Conservation (phyloP, 176 grass and related monocot species). For the Miscanthus lutarioriparius region DNA sequence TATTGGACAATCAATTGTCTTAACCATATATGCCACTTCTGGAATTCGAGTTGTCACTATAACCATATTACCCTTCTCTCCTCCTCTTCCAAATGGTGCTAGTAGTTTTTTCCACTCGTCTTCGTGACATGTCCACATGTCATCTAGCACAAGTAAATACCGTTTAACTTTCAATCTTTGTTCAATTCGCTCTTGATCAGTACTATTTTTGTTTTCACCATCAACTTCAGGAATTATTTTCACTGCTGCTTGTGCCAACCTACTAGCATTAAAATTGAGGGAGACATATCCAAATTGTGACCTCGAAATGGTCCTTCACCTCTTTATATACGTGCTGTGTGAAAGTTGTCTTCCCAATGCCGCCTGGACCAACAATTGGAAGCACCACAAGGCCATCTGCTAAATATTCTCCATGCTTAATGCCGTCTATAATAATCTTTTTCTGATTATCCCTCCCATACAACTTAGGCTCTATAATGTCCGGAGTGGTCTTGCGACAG, state of each 20-base stretch:
- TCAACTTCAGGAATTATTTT: background rate
- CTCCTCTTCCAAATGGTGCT: background rate
- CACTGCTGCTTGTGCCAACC: background rate
- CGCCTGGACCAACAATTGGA: background rate
- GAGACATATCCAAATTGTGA: background rate
- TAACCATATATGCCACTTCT: background rate
- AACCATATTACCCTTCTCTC: background rate
- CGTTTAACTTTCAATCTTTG: background rate
- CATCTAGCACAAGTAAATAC: constrained; percentile 36
- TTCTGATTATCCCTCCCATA: background rate
- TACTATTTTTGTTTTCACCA: background rate
- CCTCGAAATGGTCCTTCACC: background rate
- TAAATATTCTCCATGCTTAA: background rate
- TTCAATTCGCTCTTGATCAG: background rate
- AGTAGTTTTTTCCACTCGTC: constrained; percentile 20
- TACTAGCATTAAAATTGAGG: background rate
- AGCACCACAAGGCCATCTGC: background rate
- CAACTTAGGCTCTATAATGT: no score
- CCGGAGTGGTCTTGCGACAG: no score
- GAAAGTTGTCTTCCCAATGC: background rate
- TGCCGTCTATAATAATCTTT: background rate
- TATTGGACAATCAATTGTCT: background rate
- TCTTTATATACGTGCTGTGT: background rate
- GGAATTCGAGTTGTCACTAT: constrained; percentile 21
- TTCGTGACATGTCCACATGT: background rate